phyloP scores from a whole-genome alignment of 108 stramenopile genomes.

The Nitzschia sp. region DNA sequence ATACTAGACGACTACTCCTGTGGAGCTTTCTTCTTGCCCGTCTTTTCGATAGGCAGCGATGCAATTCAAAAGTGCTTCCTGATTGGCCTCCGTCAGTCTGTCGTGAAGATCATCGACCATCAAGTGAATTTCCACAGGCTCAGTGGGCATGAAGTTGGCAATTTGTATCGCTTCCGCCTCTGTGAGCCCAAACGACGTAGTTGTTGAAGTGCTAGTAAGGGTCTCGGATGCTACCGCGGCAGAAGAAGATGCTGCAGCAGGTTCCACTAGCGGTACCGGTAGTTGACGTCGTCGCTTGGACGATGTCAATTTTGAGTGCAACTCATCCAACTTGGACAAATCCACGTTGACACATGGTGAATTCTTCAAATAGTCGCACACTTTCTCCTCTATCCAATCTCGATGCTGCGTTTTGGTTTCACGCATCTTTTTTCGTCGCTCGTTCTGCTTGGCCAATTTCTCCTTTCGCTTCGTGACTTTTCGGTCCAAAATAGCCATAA shows the following conservation, averaged over 20 bases:
- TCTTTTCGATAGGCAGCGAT: slow-evolving; percentile 51
- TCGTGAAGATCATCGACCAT: slow-evolving; percentile 76
- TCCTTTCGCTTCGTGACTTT: slow-evolving; percentile 26
- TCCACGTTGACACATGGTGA: slow-evolving; percentile 61
- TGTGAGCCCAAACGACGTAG: slow-evolving; percentile 60
- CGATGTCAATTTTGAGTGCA: slow-evolving; percentile 21
- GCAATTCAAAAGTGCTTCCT: slow-evolving; percentile 56
- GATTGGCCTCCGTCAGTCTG: slow-evolving; percentile 57
- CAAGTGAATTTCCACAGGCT: slow-evolving; percentile 77
- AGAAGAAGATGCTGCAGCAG: neutral
- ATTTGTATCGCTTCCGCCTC: slow-evolving; percentile 81
- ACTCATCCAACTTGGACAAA: slow-evolving; percentile 25
- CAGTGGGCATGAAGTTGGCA: slow-evolving; percentile 79
- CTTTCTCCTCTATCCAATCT: slow-evolving; percentile 78
- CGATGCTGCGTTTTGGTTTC: slow-evolving; percentile 49
- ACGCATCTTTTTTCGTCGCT: slow-evolving; percentile 17
- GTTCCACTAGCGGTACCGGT: neutral
- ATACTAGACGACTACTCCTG: neutral
- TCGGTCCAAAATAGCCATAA: slow-evolving; percentile 52
- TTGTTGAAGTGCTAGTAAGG: no score
- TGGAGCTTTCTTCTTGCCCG: neutral
- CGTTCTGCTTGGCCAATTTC: slow-evolving; percentile 9
- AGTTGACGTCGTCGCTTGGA: slow-evolving; percentile 19
- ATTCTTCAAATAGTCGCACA: slow-evolving; percentile 58
- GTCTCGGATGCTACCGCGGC: slow-evolving; percentile 3